Conservation (phyloP, 805 yeast species). For the Starmera dryadoides region DNA sequence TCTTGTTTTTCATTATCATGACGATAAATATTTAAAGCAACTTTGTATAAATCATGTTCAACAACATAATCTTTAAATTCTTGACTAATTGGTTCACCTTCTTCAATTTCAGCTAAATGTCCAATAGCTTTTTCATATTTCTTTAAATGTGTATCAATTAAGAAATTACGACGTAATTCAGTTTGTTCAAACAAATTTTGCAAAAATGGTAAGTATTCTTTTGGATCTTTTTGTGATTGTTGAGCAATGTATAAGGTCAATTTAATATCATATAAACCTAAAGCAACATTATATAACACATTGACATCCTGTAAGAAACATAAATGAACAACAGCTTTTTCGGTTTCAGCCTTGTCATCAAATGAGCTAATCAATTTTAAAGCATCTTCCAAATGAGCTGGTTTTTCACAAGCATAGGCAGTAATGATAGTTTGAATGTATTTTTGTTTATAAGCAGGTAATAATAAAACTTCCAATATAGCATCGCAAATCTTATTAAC, state of each 20-base stretch:
- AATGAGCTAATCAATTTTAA: constrained; percentile 52
- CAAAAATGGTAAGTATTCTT: constrained; percentile 89
- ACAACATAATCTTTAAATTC: constrained; percentile 68
- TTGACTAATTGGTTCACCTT: constrained; percentile 28
- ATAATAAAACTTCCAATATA: constrained; percentile 46
- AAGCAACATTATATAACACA: constrained; percentile 67
- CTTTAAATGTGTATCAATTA: constrained; percentile 74
- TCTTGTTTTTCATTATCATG: constrained; percentile 49
- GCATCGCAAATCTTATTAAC: constrained; percentile 74
- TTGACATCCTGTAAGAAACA: constrained; percentile 91
- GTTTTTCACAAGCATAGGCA: constrained; percentile 86
- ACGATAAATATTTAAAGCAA: constrained; percentile 57
- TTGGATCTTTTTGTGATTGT: constrained; percentile 96
- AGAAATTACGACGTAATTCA: constrained; percentile 59
- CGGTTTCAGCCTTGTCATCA: constrained; percentile 36
- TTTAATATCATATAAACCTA: constrained; percentile 76
- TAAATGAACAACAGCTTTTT: constrained; percentile 69
- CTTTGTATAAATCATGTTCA: constrained; percentile 59
- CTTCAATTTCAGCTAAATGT: constrained; percentile 47
- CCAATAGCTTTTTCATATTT: constrained; percentile 60
- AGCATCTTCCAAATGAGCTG: constrained; percentile 79
- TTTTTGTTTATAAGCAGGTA: constrained; percentile 41
- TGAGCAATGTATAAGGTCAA: constrained; percentile 84
- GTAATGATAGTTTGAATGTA: constrained; percentile 78
- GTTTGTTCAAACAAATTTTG: constrained; percentile 68